phyloP scores from a whole-genome alignment of 495 filamentous ascomycete genomes.

The Rostrohypoxylon terebratum region DNA sequence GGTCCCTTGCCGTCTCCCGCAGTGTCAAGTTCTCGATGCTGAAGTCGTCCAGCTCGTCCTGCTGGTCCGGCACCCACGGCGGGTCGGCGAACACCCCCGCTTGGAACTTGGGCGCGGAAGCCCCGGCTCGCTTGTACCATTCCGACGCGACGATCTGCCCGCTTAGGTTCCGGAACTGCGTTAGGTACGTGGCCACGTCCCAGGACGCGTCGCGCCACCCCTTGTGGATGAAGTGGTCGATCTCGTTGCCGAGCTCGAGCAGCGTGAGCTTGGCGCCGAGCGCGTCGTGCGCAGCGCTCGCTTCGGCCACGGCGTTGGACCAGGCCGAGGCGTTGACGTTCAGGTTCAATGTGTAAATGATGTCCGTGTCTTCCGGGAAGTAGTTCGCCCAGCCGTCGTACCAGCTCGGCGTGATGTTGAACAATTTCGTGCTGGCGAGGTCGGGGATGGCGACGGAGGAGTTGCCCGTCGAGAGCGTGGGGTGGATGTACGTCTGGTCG shows the following conservation, averaged over 20 bases:
- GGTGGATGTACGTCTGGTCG: conserved; percentile 47
- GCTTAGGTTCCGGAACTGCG: conserved; percentile 47
- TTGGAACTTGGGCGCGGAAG: conserved; percentile 42
- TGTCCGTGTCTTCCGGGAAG: conserved; percentile 45
- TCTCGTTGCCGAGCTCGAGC: conserved; percentile 52
- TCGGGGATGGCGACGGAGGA: conserved; percentile 39
- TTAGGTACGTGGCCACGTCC: conserved; percentile 41
- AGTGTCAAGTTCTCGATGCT: conserved; percentile 50
- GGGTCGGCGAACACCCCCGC: conserved; percentile 50
- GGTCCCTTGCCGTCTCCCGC: conserved; percentile 70
- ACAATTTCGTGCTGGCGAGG: conserved; percentile 24
- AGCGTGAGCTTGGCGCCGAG: conserved; percentile 41
- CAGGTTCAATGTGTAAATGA: conserved; percentile 50
- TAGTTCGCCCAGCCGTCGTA: conserved; percentile 46
- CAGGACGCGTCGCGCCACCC: conserved; percentile 45
- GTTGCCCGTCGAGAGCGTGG: conserved; percentile 37
- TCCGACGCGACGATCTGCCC: conserved; percentile 37
- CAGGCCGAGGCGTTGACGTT: conserved; percentile 42
- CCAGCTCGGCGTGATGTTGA: conserved; percentile 48
- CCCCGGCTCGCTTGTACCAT: conserved; percentile 37
- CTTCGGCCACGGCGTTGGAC: conserved; percentile 45
- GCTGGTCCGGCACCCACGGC: conserved; percentile 49
- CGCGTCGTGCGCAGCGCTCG: conserved; percentile 38
- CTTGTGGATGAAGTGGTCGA: conserved; percentile 51
- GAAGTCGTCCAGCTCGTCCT: conserved; percentile 50